Evolutionary conservation across 192 early-diverging fungal species (phyloP), one percentile per base, ranked within the genome.

Genomic region (Coemansia sp.): DNA sequence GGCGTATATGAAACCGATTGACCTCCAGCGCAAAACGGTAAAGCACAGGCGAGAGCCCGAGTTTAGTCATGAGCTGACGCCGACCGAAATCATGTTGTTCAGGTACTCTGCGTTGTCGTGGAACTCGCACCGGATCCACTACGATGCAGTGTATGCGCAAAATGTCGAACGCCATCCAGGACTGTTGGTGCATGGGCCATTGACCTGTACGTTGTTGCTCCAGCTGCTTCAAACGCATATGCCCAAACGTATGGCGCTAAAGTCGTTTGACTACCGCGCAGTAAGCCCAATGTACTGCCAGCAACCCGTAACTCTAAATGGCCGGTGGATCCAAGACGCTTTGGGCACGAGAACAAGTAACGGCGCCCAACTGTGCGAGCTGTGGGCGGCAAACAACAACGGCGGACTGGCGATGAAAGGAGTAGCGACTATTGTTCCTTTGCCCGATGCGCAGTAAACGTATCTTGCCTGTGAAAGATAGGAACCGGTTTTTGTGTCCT

Each of bases 81-180:
- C 93, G 15, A 86, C 85, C 9, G 73, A 88, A 26, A 86, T 93
- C 31, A 84, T 86, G 17, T 71, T 93, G 28, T 96, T 96, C 72
- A 77, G 92, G 28, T 97, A 91, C 74, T 95, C 93, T 22, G 92
- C 94, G 23, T 60, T 95, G 72, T 91, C 90, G 3, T 97, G 92
- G 82, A 97, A 97, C 71, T 86, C 85, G 50, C 93, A 97, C 70
- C 83, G 85, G 25, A 93, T 97, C 50, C 94, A 97, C 65, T 97
- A 91, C 75, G 91, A 96, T 64, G 74, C 83, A 15, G 57, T 66
- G 8, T 93, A 94, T 60, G 85, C 90, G 12, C 84, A 79, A 38
- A 68, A 85, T 9, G 66, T 83, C 5, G 93, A 94, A 65, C 75
- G 82, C 26, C 87, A 91, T 54, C 85, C 86, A 56, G 84, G 86